Conservation (phyloP, 2,329 filamentous ascomycete genomes). For the Clonostachys sp. region DNA sequence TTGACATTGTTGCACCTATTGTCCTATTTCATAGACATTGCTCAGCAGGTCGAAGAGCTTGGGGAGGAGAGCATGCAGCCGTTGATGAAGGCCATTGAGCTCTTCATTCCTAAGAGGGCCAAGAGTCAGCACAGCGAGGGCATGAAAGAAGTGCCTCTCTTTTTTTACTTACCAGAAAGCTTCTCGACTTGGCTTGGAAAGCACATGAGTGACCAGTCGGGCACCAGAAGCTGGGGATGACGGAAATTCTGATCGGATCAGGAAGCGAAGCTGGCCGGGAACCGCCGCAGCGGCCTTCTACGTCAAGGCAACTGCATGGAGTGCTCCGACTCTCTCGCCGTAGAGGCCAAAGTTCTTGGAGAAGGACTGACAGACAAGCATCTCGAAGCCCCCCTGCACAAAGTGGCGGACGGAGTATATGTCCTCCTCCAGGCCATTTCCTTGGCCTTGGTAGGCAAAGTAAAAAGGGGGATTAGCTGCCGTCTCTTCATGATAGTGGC, state of each 20-base stretch:
- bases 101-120: background rate
- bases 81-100: background rate
- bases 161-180: background rate
- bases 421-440: slow-evolving; percentile 22
- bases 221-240: background rate
- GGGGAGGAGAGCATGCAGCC: background rate
- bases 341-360: slow-evolving; percentile 32
- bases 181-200: background rate
- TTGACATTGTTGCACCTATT: too few species aligned
- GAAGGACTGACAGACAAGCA: slow-evolving; percentile 26
- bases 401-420: slow-evolving; percentile 18
- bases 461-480: slow-evolving; percentile 24
- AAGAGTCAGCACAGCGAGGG: background rate
- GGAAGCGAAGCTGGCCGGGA: background rate
- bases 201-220: background rate
- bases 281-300: background rate
- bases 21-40: background rate
- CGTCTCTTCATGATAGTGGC: slow-evolving; percentile 2
- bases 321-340: slow-evolving; percentile 23
- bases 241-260: background rate
- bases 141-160: background rate
- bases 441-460: slow-evolving; percentile 29
- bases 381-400: slow-evolving; percentile 15
- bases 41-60: background rate
- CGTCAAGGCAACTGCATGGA: background rate